Base-by-base conservation (phyloP, 169 alveolate genomes). In the Plasmodium yoelii region DNA sequence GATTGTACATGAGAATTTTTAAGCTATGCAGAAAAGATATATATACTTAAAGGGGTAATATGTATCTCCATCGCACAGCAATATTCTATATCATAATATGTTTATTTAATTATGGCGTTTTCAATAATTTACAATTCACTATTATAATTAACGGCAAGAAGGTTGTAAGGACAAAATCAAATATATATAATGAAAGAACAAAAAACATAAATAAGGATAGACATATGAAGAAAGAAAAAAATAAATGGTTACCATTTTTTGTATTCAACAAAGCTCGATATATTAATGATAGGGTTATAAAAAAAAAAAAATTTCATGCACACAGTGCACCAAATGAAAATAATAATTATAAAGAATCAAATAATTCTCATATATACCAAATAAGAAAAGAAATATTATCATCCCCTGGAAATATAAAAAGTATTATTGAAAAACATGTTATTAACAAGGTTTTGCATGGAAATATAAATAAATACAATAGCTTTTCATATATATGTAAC, bases 401-500 rank as follows among this genome's bases (percentile, higher is more conserved):
- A 12, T 47, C 73, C 28, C 28, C 49, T 12, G 34, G 44, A 24
- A 34, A 64, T 1, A 49, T 77, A 63, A 77, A 51, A 63, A 4
- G 47, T 12, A 19, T 47, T 34, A 46, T 77, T 15, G 69, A 77
- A 77, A 63, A 69, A 10, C 49, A 63, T 8, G 65, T 77, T 39
- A 63, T 53, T 13, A 77, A 49, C 49, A 77, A 68, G 19, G 75
- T 77, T 19, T 47, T 44, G 6, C 6, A 63, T 18, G 77, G 57
- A 63, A 53, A 34, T 64, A 53, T 77, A 28, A 77, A 77, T 42
- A 64, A 64, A 44, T 77, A 61, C 22, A 77, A 77, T 22, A 77
- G 88, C 59, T 77, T 77, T 77, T 63, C 69, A 18, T 77, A 77
- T 69, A 64, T 77, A 12, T 77, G 63, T 51, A 47, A 44, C 15